Base-by-base conservation (phyloP, 2,329 filamentous ascomycete genomes). In the Fusarium sp. region DNA sequence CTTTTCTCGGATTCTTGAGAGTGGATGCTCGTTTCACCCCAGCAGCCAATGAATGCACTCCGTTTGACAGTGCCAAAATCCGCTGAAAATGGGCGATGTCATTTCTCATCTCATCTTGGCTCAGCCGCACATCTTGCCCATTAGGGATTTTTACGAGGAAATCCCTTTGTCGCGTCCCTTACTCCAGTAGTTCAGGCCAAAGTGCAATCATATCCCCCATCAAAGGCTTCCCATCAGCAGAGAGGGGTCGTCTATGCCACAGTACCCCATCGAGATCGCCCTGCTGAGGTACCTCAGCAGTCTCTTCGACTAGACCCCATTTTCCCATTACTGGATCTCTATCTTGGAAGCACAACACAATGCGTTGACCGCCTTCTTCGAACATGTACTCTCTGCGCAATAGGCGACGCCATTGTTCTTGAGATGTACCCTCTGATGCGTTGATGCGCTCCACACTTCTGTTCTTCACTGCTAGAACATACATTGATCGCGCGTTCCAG, bases 341-440 rank as follows among this genome's bases (percentile, higher is more conserved):
- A 1, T 73, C 75, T 13, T 77, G 14, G 18, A 74, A 80, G 7
- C 78, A 75, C 9, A 80, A 72, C 3, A 80, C 18, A 14, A 78
- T 57, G 1, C 73, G 75, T 13, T 76, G 73, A 18, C 79, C 78
- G 2, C 76, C 76, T 11, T 80, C 72, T 41, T 81, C 79, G 19
- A 81, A 79, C 2, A 77, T 41, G 45, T 75, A 79, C 26, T 81
- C 79, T 11, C 79, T 72, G 2, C 77, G 76, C 58, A 75, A 72
- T 3, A 81, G 67, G 1, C 79, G 74, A 25, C 43, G 49, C 78
- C 77, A 79, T 53, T 80, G 78, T 18, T 79, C 76, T 2, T 57
- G 10, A 3, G 50, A n/a, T 6, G 75, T 75, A 2, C 77, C 77
- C 21, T 78, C 77, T 0, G 58, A 30, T 0, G 71, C 67, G 31